Evolutionary conservation across 768 basidiomycete genomes (phyloP).

Genomic region (Tulasnella sp.): DNA sequence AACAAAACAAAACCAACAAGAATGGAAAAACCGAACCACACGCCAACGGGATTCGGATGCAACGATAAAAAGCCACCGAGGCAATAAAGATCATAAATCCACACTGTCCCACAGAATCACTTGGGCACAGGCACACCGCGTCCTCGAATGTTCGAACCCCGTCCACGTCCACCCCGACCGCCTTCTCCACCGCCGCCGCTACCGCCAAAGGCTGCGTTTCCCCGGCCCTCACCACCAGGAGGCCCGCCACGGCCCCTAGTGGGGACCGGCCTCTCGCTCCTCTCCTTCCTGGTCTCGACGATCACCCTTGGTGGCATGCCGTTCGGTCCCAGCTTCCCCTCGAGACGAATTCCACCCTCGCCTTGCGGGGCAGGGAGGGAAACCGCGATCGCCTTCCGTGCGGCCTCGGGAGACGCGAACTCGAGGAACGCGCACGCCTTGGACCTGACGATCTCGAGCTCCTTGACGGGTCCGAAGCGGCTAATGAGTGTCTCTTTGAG

Average conservation of each 20-base stretch:
- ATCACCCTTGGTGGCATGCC: constrained; percentile 42
- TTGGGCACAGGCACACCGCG: constrained; percentile 9
- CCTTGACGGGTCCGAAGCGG: constrained; percentile 75
- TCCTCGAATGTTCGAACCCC: neutral
- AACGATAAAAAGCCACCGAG: too few relatives aligned
- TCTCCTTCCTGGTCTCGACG: constrained; percentile 87
- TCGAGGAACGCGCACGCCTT: constrained; percentile 96
- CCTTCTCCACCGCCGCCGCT: constrained; percentile 1
- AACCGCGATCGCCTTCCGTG: constrained; percentile 73
- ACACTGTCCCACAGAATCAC: too few relatives aligned
- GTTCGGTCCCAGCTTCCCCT: constrained; percentile 41
- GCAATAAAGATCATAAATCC: too few relatives aligned
- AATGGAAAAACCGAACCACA: too few relatives aligned
- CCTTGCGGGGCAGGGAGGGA: constrained; percentile 56
- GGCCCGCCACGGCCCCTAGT: constrained; percentile 51
- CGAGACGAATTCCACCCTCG: constrained; percentile 78
- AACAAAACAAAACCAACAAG: too few relatives aligned
- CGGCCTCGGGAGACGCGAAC: constrained; percentile 63
- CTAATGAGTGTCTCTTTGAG: constrained; percentile 40
- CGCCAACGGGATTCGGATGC: too few relatives aligned
- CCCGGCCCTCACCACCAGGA: constrained; percentile 29
- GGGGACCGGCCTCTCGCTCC: constrained; percentile 58
- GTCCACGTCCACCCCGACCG: constrained; percentile 3
- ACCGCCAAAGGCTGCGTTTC: constrained; percentile 42
- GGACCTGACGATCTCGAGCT: constrained; percentile 73